Base-by-base conservation (phyloP, 2,329 filamentous ascomycete species). In the Colletotrichum sp. region DNA sequence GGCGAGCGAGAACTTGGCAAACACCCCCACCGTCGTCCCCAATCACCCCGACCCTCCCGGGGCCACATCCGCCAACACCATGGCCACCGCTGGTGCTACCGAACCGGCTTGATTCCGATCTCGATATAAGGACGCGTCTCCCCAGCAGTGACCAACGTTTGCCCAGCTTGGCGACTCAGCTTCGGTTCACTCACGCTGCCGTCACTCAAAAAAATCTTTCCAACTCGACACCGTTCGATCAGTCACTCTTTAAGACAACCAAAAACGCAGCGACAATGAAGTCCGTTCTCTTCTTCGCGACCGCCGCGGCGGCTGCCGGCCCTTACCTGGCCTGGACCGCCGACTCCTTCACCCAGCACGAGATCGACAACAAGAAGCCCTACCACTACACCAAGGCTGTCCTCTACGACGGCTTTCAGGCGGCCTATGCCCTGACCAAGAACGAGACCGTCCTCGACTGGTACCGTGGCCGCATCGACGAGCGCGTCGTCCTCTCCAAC, bases 321-420 rank as follows among this genome's bases (percentile, higher is more conserved):
- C 74, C 80, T 12, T 85, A 85, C 69, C 80, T 85, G 2, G 77
- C 80, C n/a, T 83, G 81, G 81, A 88, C 89, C 83, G 86, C 88
- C 24, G 84, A 88, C 63, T 90, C 88, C 5, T 87, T 88, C 78
- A 86, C 89, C 59, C 79, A 81, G 71, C 82, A 84, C 77, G 82
- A 83, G 6, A 82, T 88, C 8, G 76, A 81, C 3, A 80, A 86
- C 2, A 85, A 86, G 4, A 80, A 86, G 2, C 85, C 85, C 24
- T 84, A 83, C 63, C 82, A 85, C 75, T 89, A 89, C 77, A 85
- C 85, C 30, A 82, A 88, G 75, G 86, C 85, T 3, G 86, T 88
- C 10, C 82, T 90, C 3, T 88, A 89, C 75, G 82, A 86, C 24
- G 88, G 87, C 2, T 83, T 89, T 55, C 86, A 89, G 76, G 85